These are phyloP conservation scores for Saccharum hybrid DNA, from an alignment of 202 grass and related monocot species.

Conservation along the genomic window DNA sequence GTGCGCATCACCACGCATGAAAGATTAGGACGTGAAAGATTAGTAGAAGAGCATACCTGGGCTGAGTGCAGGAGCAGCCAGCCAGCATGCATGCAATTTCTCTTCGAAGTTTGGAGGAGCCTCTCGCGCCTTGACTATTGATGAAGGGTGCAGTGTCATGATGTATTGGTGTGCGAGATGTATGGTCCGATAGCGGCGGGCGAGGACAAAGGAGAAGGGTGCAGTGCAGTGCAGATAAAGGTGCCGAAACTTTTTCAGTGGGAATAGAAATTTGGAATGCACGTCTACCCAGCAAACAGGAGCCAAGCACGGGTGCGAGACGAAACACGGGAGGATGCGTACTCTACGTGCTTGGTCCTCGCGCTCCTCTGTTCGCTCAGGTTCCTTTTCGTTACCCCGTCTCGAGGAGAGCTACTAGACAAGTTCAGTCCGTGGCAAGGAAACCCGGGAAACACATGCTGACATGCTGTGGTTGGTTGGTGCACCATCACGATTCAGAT, in stretches of 20 bases:
- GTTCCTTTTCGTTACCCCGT: neutral
- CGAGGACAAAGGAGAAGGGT: slow-evolving; percentile 33
- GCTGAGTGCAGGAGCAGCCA: too few species aligned
- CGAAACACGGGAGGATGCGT: slow-evolving; percentile 10
- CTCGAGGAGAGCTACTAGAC: slow-evolving; percentile 7
- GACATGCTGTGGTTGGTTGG: too few species aligned
- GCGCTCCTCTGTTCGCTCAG: neutral
- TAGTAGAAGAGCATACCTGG: too few species aligned
- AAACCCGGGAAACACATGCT: too few species aligned
- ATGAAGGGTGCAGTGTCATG: too few species aligned
- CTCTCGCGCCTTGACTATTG: neutral
- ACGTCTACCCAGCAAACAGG: neutral
- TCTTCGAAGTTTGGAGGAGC: too few species aligned
- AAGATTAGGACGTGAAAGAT: too few species aligned
- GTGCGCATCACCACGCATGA: neutral
- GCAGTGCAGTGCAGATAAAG: slow-evolving; percentile 22
- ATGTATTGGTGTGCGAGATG: neutral
- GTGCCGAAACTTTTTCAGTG: neutral
- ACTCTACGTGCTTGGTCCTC: neutral
- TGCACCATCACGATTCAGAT: too few species aligned
- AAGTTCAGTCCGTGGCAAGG: too few species aligned
- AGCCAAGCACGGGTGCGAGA: neutral
- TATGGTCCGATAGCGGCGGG: slow-evolving; percentile 21
- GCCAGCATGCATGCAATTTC: too few species aligned
- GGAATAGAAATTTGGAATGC: slow-evolving; percentile 25